Base-by-base conservation (phyloP, 225 moss, liverwort and hornwort genomes). In the Physcomitrellopsis africana region DNA sequence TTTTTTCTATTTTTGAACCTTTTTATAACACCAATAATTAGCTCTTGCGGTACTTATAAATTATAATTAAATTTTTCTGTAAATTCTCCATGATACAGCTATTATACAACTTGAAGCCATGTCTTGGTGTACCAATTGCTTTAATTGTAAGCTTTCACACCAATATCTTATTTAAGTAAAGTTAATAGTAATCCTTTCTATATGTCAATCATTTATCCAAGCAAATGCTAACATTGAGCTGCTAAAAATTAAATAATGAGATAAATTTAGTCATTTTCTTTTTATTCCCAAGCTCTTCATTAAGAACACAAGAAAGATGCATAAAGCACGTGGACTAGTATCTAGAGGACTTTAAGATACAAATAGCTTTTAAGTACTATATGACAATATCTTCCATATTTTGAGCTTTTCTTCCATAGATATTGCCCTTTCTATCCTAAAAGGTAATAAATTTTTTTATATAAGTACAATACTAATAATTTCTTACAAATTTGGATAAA, bases 261-360 rank as follows among this genome's bases (percentile, higher is more conserved):
- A 80, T 83, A 9, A 93, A 68, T 9, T 55, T 42, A 23, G 68
- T 76, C 79, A 92, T 94, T n/a, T 92, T 92, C 19, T 82, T 82
- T 17, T 10, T 41, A 5, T 90, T 87, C 10, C 90, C 94, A 7
- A 88, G 24, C 72, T 96, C 96, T 68, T 96, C 96, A 64, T 94
- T 92, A 20, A 92, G 96, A 47, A 94, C 94, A 14, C 82, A 96
- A 8, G 85, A 79, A 8, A 96, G 72, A 26, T 94, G 88, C 27
- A 96, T 76, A 10, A 86, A 77, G 10, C 96, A 76, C 45, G 86
- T 22, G 45, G 89, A 92, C 26, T 44, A 52, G 71, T 80, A 91
- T 0, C n/a, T n/a, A n/a, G n/a, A n/a, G n/a, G n/a, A n/a, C n/a
- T n/a, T n/a, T n/a, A n/a, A n/a, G n/a, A n/a, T n/a, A n/a, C n/a